These are phyloP conservation scores for Helotiales sp. DNA, from an alignment of 2,329 filamentous ascomycete genomes.

Conservation along the genomic window DNA sequence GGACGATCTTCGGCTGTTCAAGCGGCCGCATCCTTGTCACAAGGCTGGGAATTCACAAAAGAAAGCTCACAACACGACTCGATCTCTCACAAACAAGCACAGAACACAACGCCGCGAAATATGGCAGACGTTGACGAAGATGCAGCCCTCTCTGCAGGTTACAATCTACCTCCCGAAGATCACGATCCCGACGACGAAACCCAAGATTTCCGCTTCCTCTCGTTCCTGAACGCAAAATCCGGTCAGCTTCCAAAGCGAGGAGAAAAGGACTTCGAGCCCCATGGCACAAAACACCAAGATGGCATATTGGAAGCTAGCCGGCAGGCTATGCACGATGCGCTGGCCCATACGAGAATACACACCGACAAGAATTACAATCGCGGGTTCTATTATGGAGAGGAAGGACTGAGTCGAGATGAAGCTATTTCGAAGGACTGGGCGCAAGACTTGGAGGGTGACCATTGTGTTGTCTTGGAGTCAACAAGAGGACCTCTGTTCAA, in stretches of 20 bases:
- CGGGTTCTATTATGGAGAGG: constrained; percentile 73
- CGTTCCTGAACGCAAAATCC: constrained; percentile 56
- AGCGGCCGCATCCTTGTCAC: constrained; percentile 7
- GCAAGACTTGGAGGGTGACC: constrained; percentile 61
- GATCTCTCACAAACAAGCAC: not conserved
- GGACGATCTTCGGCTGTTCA: not conserved
- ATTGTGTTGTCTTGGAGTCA: constrained; percentile 70
- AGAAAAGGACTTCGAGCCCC: constrained; percentile 96
- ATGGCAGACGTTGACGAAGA: constrained; percentile 44
- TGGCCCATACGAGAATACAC: constrained; percentile 78
- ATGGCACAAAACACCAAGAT: constrained; percentile 83
- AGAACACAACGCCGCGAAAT: constrained; percentile 3
- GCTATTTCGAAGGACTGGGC: constrained; percentile 72
- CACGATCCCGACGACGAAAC: constrained; percentile 76
- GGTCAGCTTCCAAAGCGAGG: constrained; percentile 80
- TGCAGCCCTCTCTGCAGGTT: constrained; percentile 35
- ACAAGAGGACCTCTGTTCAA: constrained; percentile 74
- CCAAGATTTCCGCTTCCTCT: constrained; percentile 83
- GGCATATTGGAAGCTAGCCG: constrained; percentile 80
- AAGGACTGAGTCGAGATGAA: constrained; percentile 41
- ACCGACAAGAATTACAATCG: constrained; percentile 67
- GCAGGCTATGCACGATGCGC: constrained; percentile 85
- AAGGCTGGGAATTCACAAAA: constrained; percentile 29
- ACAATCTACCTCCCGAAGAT: constrained; percentile 48
- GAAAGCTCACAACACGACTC: not conserved